These are phyloP conservation scores for Fraxinus velutina DNA, from an alignment of 305 asterid species.

Conservation along the genomic window DNA sequence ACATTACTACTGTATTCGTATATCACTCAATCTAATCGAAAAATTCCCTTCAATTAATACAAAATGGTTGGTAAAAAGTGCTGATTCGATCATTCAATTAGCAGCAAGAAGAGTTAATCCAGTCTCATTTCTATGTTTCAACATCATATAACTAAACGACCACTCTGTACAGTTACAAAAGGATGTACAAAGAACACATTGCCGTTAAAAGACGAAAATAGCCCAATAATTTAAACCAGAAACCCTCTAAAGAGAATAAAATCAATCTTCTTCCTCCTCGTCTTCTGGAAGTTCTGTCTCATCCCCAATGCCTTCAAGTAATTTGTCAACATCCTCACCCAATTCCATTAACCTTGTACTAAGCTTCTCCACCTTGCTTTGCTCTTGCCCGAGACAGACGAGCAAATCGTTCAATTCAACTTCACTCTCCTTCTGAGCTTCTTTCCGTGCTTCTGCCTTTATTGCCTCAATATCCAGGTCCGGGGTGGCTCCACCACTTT, in stretches of 20 bases:
- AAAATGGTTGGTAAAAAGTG: neutral
- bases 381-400: conserved; percentile 97
- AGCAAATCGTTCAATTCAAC: conserved; percentile 77
- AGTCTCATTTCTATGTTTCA: neutral
- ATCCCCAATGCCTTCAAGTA: conserved; percentile 53
- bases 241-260: neutral
- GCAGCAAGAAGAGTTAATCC: neutral
- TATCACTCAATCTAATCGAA: neutral
- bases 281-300: conserved; percentile 33
- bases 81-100: neutral
- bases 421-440: conserved; percentile 89
- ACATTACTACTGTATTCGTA: neutral
- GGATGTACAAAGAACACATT: neutral
- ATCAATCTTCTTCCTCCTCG: conserved; percentile 36
- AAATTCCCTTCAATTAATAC: neutral
- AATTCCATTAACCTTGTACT: conserved; percentile 47
- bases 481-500: conserved; percentile 44
- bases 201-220: neutral
- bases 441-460: conserved; percentile 76
- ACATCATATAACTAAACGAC: neutral
- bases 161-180: neutral
- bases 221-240: neutral
- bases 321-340: conserved; percentile 46
- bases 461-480: conserved; percentile 58
- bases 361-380: conserved; percentile 86